These are phyloP conservation scores for Scedosporium aurantiacum DNA, from an alignment of 2,329 filamentous ascomycete species.

Conservation along the genomic window DNA sequence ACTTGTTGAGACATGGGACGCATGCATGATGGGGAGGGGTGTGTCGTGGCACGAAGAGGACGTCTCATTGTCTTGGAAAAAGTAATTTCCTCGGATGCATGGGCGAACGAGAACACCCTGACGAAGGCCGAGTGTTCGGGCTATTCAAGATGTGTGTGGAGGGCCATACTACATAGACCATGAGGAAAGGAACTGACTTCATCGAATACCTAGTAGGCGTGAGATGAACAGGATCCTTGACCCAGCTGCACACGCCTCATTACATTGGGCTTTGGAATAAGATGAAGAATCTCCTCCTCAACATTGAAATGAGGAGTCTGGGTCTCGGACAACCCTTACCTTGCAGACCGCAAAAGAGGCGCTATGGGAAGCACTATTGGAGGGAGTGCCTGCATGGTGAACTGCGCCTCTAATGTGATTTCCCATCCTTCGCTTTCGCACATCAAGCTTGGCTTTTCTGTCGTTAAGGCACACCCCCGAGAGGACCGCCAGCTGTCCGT, in stretches of 20 bases:
- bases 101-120: neutral
- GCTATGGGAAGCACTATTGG: neutral
- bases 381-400: neutral
- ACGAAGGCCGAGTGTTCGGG: neutral
- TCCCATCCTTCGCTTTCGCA: neutral
- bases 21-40: neutral
- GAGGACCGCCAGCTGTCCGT: neutral
- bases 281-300: neutral
- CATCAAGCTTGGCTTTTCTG: neutral
- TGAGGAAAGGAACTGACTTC: neutral
- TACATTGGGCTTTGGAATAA: neutral
- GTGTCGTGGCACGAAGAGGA: neutral
- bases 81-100: neutral
- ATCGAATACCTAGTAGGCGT: neutral
- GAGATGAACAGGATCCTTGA: neutral
- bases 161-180: neutral
- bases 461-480: neutral
- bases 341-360: neutral
- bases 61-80: neutral
- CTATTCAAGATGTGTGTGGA: neutral
- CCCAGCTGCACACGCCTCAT: neutral
- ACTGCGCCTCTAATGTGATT: neutral
- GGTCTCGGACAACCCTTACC: neutral
- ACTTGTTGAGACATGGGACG: neutral
- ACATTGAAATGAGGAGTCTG: neutral